Evolutionary conservation across 495 filamentous ascomycete species (phyloP).

Genomic region (Aspergillus sclerotiicarbonarius): DNA sequence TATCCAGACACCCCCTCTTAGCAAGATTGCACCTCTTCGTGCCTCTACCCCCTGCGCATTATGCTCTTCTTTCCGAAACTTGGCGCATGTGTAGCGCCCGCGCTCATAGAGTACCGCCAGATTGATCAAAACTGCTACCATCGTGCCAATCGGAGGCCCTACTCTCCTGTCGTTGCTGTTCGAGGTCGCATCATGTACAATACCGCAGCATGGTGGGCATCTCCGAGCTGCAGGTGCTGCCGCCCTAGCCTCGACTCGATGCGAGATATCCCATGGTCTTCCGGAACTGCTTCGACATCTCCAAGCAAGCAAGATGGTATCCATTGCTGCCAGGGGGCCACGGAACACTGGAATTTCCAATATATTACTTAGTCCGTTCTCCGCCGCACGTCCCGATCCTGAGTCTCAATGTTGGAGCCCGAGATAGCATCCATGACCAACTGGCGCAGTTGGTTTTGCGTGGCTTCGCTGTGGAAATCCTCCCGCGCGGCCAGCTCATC

Average conservation of each 20-base stretch:
- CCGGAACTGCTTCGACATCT: not conserved
- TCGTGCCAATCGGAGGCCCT: not conserved
- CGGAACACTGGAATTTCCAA: not conserved
- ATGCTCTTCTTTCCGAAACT: not conserved
- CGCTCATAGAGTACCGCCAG: not conserved
- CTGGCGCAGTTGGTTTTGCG: conserved; percentile 65
- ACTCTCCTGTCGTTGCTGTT: not conserved
- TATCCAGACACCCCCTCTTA: not conserved
- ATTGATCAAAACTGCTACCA: not conserved
- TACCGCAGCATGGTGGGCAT: not conserved
- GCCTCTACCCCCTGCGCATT: not conserved
- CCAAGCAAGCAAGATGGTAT: not conserved
- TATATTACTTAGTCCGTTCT: conserved; percentile 50
- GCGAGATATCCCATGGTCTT: not conserved
- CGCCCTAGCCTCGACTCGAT: not conserved
- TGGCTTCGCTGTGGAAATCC: conserved; percentile 69
- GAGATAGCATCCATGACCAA: conserved; percentile 69
- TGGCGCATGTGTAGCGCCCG: not conserved
- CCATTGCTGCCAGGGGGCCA: not conserved
- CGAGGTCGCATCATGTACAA: not conserved
- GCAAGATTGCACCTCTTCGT: not conserved
- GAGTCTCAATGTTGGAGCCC: conserved; percentile 45
- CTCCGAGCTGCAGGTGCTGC: not conserved
- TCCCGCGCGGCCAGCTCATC: conserved; percentile 71
- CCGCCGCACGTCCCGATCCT: conserved; percentile 60